phyloP scores from a whole-genome alignment of 2,329 filamentous ascomycete genomes.

The Calycina marina region DNA sequence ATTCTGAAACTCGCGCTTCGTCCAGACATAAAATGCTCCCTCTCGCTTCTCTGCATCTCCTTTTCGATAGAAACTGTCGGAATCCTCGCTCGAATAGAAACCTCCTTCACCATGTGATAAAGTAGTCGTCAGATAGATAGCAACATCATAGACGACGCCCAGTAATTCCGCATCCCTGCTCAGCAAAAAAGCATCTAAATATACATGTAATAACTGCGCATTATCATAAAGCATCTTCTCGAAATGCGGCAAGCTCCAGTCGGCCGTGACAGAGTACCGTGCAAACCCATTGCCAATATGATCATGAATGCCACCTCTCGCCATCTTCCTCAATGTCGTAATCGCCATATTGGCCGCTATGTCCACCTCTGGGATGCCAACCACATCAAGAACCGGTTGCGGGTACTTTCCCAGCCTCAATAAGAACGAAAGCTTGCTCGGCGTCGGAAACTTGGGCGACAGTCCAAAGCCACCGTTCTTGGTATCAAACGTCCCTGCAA shows the following conservation, averaged over 20 bases:
- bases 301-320: conserved; percentile 55
- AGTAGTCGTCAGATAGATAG: conserved; percentile 70
- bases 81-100: conserved; percentile 80
- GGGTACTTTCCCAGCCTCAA: conserved; percentile 61
- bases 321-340: conserved; percentile 67
- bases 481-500: conserved; percentile 65
- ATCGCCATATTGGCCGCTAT: conserved; percentile 67
- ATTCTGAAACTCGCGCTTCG: conserved; percentile 67
- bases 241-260: conserved; percentile 93
- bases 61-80: conserved; percentile 64
- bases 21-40: conserved; percentile 93
- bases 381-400: conserved; percentile 62
- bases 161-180: conserved; percentile 51
- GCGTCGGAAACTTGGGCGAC: conserved; percentile 81
- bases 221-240: conserved; percentile 97
- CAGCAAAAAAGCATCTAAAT: conserved; percentile 67
- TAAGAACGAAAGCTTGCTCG: conserved; percentile 71
- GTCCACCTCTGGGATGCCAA: conserved; percentile 66
- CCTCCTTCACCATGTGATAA: conserved; percentile 56
- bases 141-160: conserved; percentile 66
- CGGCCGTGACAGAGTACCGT: conserved; percentile 75
- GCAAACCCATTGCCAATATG: conserved; percentile 67
- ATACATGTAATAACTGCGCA: conserved; percentile 67
- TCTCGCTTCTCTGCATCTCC: conserved; percentile 72
- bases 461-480: conserved; percentile 65